A percentile compares a stretch with the other conserved stretches of the same genome.
Conservation (phyloP, 2,329 filamentous ascomycete species). For the Achaetomium macrosporum region DNA sequence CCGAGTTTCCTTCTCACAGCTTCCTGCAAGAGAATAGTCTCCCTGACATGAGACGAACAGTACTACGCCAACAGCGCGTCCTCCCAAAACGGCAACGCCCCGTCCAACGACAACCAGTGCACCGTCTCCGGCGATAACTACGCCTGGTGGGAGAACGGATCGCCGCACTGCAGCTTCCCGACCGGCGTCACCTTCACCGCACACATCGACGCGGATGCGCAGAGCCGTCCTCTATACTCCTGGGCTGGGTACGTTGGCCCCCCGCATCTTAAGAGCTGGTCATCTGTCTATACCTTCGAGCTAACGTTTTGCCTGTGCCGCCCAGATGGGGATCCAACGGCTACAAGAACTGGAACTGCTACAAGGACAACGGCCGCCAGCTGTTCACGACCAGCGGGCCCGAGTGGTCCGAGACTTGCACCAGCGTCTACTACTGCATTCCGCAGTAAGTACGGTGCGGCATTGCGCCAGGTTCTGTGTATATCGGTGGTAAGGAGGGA, state of each 20-base stretch:
- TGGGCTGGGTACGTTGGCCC: slow-evolving; percentile 5
- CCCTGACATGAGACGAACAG: background rate
- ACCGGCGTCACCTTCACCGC: background rate
- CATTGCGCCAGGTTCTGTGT: background rate
- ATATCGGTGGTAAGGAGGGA: no score
- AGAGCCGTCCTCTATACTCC: slow-evolving; percentile 3
- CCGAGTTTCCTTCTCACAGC: no score
- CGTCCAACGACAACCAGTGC: background rate
- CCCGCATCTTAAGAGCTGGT: no score
- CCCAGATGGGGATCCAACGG: slow-evolving; percentile 7
- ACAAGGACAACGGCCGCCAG: slow-evolving; percentile 5
- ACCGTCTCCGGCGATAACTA: slow-evolving; percentile 2
- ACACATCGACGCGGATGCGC: slow-evolving; percentile 6
- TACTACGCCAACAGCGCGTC: slow-evolving; percentile 5
- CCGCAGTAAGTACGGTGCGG: slow-evolving; percentile 1
- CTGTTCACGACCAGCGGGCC: background rate
- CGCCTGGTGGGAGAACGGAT: slow-evolving; percentile 7
- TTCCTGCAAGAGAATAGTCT: no score
- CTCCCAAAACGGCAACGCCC: background rate
- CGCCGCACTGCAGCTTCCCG: slow-evolving; percentile 1
- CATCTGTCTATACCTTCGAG: background rate
- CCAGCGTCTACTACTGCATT: slow-evolving; percentile 2
- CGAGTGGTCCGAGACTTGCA: slow-evolving; percentile 2
- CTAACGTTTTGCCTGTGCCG: background rate
- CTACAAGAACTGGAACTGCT: slow-evolving; percentile 12